Evolutionary conservation across 2,329 filamentous ascomycete genomes (phyloP).

Genomic region (Colletotrichum incanum): DNA sequence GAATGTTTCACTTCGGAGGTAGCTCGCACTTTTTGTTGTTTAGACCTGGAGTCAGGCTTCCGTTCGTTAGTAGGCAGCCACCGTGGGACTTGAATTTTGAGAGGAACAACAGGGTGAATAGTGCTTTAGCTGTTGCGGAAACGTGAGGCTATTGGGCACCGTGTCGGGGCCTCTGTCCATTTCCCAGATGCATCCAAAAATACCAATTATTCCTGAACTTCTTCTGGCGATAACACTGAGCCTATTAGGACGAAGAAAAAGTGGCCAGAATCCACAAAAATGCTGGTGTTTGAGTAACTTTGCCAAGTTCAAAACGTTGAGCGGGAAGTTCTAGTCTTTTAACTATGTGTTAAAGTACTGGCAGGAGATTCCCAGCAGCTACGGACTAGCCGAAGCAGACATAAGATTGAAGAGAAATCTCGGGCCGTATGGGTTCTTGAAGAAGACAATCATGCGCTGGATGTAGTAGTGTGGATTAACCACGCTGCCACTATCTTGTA

Average conservation of each 20-base stretch:
- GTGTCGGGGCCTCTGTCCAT: too few species aligned
- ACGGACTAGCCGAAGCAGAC: too few species aligned
- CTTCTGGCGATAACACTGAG: too few species aligned
- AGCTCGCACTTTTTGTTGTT: constrained; percentile 80
- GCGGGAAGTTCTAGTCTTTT: too few species aligned
- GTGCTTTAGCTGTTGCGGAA: constrained; percentile 17
- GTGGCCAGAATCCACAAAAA: too few species aligned
- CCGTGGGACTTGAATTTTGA: constrained; percentile 10
- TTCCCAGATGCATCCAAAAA: background rate
- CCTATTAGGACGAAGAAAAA: too few species aligned
- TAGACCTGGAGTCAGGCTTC: constrained; percentile 66
- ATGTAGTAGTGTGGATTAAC: background rate
- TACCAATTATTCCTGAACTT: background rate
- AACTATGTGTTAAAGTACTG: too few species aligned
- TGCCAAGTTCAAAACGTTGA: too few species aligned
- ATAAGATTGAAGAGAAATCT: background rate
- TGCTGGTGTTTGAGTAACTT: too few species aligned
- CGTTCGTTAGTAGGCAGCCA: constrained; percentile 31
- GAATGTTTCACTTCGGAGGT: constrained; percentile 88
- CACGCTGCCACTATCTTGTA: background rate
- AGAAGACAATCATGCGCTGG: background rate
- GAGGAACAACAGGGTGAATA: constrained; percentile 20
- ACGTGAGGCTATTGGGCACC: background rate
- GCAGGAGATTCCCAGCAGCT: background rate
- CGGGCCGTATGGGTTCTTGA: too few species aligned